phyloP scores from a whole-genome alignment of 371 early-diverging fungal genomes.

The Cladochytrium tenue region DNA sequence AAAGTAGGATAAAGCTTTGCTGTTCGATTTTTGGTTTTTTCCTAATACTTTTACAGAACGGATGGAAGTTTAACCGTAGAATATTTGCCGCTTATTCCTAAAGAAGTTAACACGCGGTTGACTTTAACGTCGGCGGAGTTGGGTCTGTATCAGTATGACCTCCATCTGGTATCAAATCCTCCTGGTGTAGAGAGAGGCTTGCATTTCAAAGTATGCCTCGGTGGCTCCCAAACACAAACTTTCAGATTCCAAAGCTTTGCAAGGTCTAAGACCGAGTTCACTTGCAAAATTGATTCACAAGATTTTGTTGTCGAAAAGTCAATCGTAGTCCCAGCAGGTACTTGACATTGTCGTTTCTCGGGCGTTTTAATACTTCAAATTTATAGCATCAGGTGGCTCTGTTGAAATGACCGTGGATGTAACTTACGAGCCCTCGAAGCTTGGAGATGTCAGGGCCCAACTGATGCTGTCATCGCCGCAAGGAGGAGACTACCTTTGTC shows the following conservation, averaged over 20 bases:
- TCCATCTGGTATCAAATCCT: constrained; percentile 35
- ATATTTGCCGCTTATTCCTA: constrained; percentile 51
- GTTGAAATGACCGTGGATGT: constrained; percentile 52
- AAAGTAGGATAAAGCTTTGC: constrained; percentile 28
- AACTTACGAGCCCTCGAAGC: constrained; percentile 57
- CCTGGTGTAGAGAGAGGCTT: constrained; percentile 45
- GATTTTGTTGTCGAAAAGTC: constrained; percentile 59
- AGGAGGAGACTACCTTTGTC: constrained; percentile 59
- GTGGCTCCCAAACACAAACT: constrained; percentile 51
- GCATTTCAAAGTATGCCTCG: constrained; percentile 57
- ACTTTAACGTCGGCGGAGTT: constrained; percentile 43
- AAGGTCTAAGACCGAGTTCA: constrained; percentile 51
- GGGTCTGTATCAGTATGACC: constrained; percentile 53
- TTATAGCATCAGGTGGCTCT: constrained; percentile 38
- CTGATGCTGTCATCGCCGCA: constrained; percentile 41
- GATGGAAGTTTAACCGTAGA: constrained; percentile 39
- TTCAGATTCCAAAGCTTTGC: constrained; percentile 53
- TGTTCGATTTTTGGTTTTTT: neutral
- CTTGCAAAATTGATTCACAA: constrained; percentile 45
- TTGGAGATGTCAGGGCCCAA: constrained; percentile 50
- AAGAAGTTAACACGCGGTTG: constrained; percentile 39
- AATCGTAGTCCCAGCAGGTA: constrained; percentile 48
- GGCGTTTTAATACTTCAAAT: neutral
- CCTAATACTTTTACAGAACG: constrained; percentile 23
- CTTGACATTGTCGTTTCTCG: neutral